These are phyloP conservation scores for Candida ponderosae DNA, from an alignment of 805 yeast species.

Conservation along the genomic window DNA sequence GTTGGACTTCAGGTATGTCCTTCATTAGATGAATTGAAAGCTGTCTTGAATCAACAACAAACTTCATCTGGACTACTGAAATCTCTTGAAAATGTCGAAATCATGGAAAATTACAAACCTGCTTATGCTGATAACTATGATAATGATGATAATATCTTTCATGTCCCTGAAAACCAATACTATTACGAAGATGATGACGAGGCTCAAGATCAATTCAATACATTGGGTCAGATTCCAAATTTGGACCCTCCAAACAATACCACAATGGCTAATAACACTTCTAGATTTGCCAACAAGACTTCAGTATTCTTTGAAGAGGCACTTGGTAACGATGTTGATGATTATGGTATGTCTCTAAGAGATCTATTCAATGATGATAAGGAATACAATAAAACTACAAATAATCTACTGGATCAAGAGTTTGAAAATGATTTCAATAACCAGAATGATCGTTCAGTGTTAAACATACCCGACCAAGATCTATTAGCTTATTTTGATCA, in stretches of 20 bases:
- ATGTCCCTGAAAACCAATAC: too few relatives aligned
- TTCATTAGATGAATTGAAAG: constrained; percentile 10
- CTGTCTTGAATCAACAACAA: constrained; percentile 12
- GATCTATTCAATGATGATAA: constrained; percentile 15
- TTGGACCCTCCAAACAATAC: too few relatives aligned
- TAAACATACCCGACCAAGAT: constrained; percentile 42
- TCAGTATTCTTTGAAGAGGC: constrained; percentile 18
- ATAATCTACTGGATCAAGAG: constrained; percentile 7
- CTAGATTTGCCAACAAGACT: constrained; percentile 10
- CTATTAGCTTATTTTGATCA: constrained; percentile 78
- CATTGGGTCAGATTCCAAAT: too few relatives aligned
- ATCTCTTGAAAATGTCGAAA: constrained; percentile 4
- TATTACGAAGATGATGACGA: constrained; percentile 10
- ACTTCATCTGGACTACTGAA: constrained; percentile 9
- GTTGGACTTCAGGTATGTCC: constrained; percentile 6
- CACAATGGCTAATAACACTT: too few relatives aligned
- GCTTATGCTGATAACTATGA: not conserved
- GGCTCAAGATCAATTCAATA: constrained; percentile 6
- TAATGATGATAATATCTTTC: too few relatives aligned
- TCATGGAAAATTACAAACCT: constrained; percentile 4
- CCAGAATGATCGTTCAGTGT: constrained; percentile 7
- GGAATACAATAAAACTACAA: constrained; percentile 6
- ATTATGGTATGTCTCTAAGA: constrained; percentile 19
- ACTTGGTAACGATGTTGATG: constrained; percentile 13
- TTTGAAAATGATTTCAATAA: too few relatives aligned